Base-by-base conservation (phyloP, 2,329 filamentous ascomycete genomes). In the Eurotiales sp. region DNA sequence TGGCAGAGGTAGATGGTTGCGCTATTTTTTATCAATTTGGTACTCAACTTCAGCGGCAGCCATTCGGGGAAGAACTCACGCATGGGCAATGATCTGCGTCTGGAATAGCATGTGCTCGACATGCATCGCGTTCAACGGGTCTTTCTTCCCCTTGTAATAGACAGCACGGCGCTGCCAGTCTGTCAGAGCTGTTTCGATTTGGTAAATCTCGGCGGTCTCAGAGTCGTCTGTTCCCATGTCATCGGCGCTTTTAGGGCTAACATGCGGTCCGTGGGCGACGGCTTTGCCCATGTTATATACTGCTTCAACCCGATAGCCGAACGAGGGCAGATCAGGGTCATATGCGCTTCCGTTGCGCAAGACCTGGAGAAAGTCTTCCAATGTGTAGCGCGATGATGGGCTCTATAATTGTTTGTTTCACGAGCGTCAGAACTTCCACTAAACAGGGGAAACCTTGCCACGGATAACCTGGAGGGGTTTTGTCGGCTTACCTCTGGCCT, bases 281-380 rank as follows among this genome's bases (percentile, higher is more conserved):
- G 92, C 84, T 55, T 82, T 80, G 5, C 86, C 87, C 0, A 95
- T 73, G 55, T 89, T 88, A 2, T 85, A 80, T 12, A 84, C 81
- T 1, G 88, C 87, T 32, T 88, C 83, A 49, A 95, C 85, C 12
- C 88, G 83, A 66, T 92, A 92, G 1, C 87, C 78, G 64, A 87
- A 91, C 0, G 89, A 92, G 0, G 88, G 91, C 65, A 89, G 91
- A 3, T 11, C 17, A 21, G 23, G 14, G 25, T 77, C 73, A 25
- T 78, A 76, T n/a, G 84, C 78, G 36, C 84, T 80, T 10, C 80
- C 80, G 1, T 78, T 77, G 59, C 90, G 87, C 32, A 86, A 77
- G 55, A 77, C 68, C 44, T 87, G 81, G 53, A 90, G 50, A 8
- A 68, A 53, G 21, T 65, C 58, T 10, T 57, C 39, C 11, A 92